Base-by-base conservation (phyloP, 1,284 basidiomycete genomes). In the Boletus nobilissimus region DNA sequence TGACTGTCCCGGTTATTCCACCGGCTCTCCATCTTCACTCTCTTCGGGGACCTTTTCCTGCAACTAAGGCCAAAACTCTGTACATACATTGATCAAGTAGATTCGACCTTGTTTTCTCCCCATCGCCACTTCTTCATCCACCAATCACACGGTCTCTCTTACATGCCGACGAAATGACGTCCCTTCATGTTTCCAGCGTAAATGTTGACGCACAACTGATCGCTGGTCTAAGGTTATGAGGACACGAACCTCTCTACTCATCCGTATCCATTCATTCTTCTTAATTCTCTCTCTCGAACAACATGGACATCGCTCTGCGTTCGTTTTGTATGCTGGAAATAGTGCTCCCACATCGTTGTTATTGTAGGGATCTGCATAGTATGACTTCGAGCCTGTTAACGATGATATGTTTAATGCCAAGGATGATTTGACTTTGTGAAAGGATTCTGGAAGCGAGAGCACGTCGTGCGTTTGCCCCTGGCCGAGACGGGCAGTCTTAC, bases 1-100 rank as follows among this genome's bases (percentile, higher is more conserved):
- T 48, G 83, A 82, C 64, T 72, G 39, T 63, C 72, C 70, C 2
- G 43, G 62, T n/a, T 77, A 77, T 62, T 77, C 80, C 40, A 66
- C 73, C 26, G 74, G 39, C 29, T 79, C 81, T 26, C 79, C 82
- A 40, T 75, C 74, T 29, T 73, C 83, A 10, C 72, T 74, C 9
- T 84, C 80, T 5, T 76, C 82, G 5, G 76, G 72, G 13, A 73
- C 70, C 1, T 69, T 73, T 26, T 64, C 71, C 22, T 71, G 32
- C 40, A 72, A 75, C 69, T 82, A 71, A 51, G 19, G 36, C 26
- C 29, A 39, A 2, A 38, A n/a, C 24, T 24, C 60, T 65, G 38
- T 65, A 67, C 32, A 69, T 65, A 34, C 10, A 24, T 51, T 10
- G 9, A 57, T 63, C 46, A 60, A 67, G 78, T 82, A 67, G 80